phyloP scores from a whole-genome alignment of 1,284 basidiomycete species.

The Hymenochaete sp. region DNA sequence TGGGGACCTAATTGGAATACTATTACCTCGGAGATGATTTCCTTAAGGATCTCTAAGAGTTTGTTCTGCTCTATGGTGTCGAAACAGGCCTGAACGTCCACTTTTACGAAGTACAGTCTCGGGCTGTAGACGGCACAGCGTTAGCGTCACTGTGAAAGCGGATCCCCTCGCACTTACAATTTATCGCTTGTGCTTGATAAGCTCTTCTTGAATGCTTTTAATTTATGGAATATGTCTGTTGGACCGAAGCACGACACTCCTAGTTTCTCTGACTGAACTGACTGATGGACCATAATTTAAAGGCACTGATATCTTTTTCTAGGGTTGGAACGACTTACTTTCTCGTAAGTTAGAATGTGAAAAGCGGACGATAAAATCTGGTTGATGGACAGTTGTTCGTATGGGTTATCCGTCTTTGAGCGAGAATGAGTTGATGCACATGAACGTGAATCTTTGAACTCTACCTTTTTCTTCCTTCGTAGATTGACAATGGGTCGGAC shows the following conservation, averaged over 20 bases:
- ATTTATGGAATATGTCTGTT: slow-evolving; percentile 68
- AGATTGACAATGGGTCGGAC: slow-evolving; percentile 95
- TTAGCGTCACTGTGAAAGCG: neutral
- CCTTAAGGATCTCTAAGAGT: slow-evolving; percentile 68
- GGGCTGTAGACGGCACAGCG: slow-evolving; percentile 42
- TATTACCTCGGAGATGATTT: slow-evolving; percentile 64
- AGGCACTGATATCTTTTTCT: slow-evolving; percentile 9
- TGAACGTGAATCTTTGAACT: slow-evolving; percentile 22
- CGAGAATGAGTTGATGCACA: too few relatives aligned
- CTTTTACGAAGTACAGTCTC: slow-evolving; percentile 88
- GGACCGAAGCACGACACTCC: slow-evolving; percentile 80
- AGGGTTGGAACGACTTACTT: slow-evolving; percentile 36
- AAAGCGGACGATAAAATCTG: slow-evolving; percentile 78
- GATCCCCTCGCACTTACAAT: slow-evolving; percentile 38
- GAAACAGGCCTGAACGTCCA: slow-evolving; percentile 93
- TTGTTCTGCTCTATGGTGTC: slow-evolving; percentile 92
- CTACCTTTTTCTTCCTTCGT: slow-evolving; percentile 48
- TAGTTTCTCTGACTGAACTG: slow-evolving; percentile 51
- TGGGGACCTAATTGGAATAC: neutral
- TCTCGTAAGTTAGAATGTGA: slow-evolving; percentile 79
- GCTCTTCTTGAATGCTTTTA: slow-evolving; percentile 64
- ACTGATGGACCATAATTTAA: slow-evolving; percentile 34
- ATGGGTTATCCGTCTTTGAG: neutral
- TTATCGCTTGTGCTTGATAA: slow-evolving; percentile 38
- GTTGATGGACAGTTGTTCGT: slow-evolving; percentile 65